phyloP scores from a whole-genome alignment of 2,329 filamentous ascomycete genomes.

The Ampelomyces quisqualis region DNA sequence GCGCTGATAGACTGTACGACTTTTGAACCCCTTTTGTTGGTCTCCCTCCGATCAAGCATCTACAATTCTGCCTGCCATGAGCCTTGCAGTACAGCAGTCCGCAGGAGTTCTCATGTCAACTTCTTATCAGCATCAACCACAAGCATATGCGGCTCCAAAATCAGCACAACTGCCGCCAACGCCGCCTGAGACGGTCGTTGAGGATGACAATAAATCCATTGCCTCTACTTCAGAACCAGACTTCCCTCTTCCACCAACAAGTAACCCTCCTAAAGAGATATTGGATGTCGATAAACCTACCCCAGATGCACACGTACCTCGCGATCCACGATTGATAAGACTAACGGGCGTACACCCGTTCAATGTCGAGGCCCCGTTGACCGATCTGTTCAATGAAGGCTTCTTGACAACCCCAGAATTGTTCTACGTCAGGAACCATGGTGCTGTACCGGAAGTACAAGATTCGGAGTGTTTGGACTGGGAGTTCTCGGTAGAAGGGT shows the following conservation, averaged over 20 bases:
- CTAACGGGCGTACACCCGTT: slow-evolving; percentile 88
- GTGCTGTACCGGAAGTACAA: slow-evolving; percentile 72
- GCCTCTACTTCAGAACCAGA: slow-evolving; percentile 21
- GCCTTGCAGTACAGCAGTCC: slow-evolving; percentile 12
- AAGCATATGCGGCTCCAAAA: slow-evolving; percentile 17
- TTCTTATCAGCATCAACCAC: slow-evolving; percentile 17
- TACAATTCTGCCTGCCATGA: slow-evolving; percentile 17
- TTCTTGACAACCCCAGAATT: slow-evolving; percentile 85
- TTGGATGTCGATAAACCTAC: slow-evolving; percentile 78
- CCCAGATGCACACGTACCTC: slow-evolving; percentile 76
- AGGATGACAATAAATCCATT: slow-evolving; percentile 30
- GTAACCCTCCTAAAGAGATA: slow-evolving; percentile 59
- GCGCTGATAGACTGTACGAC: no score
- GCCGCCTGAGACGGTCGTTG: slow-evolving; percentile 39
- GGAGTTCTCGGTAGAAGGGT: slow-evolving; percentile 80
- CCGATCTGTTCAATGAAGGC: slow-evolving; percentile 73
- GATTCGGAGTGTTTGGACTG: slow-evolving; percentile 74
- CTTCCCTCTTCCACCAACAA: slow-evolving; percentile 69
- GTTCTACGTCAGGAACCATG: slow-evolving; percentile 92
- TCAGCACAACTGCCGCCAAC: slow-evolving; percentile 34
- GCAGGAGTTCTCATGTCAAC: slow-evolving; percentile 19
- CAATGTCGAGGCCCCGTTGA: slow-evolving; percentile 83
- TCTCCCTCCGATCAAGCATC: background rate
- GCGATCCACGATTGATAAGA: slow-evolving; percentile 79
- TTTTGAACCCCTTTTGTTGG: background rate